Conservation (phyloP, 192 early-diverging fungal species). For the Linnemannia schmuckeri region DNA sequence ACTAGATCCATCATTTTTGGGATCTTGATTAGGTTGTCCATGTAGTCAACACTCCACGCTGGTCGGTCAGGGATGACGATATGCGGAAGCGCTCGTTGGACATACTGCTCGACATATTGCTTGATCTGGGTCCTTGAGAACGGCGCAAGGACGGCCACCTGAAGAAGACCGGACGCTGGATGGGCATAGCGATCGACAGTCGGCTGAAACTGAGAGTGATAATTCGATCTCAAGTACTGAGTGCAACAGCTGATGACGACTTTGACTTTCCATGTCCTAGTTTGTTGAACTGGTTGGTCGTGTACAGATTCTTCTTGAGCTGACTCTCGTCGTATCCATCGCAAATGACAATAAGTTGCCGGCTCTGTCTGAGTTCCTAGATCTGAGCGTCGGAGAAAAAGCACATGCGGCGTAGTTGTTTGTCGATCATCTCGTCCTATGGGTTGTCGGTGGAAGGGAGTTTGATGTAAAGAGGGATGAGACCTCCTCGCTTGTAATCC, state of each 20-base stretch:
- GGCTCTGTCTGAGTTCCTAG: neutral
- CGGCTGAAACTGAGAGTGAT: neutral
- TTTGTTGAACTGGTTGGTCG: neutral
- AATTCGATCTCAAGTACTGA: neutral
- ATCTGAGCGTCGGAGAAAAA: neutral
- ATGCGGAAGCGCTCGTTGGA: too few relatives aligned
- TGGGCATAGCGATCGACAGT: too few relatives aligned
- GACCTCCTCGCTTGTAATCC: neutral
- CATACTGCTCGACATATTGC: too few relatives aligned
- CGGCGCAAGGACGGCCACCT: too few relatives aligned
- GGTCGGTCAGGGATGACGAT: too few relatives aligned
- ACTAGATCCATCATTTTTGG: neutral
- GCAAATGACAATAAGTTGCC: neutral
- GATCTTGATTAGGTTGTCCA: neutral
- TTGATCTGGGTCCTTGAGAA: too few relatives aligned
- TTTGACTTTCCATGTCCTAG: neutral
- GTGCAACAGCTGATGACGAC: neutral
- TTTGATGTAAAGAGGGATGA: neutral
- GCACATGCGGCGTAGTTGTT: too few relatives aligned
- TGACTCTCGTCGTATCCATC: neutral
- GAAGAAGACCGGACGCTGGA: too few relatives aligned
- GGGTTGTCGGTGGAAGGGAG: neutral
- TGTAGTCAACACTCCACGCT: neutral
- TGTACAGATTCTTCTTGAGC: neutral
- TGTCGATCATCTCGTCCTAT: too few relatives aligned